These are phyloP conservation scores for Articulospora tetracladia DNA, from an alignment of 495 filamentous ascomycete species.

Conservation along the genomic window DNA sequence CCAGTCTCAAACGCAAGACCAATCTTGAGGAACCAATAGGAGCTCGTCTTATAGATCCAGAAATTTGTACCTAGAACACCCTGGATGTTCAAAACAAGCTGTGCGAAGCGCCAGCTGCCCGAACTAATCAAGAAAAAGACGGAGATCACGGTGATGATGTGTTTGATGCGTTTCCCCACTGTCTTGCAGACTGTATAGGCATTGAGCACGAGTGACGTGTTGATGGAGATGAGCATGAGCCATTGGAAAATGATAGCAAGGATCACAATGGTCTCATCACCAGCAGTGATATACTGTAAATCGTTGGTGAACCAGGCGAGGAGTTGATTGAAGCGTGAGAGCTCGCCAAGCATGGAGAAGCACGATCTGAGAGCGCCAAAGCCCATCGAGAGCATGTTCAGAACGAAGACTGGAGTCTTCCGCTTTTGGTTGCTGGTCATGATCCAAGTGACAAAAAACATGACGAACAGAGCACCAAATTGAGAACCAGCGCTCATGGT, in stretches of 20 bases:
- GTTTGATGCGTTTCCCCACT: conserved; percentile 29
- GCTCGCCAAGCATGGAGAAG: conserved; percentile 54
- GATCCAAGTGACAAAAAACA: conserved; percentile 61
- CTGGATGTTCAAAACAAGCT: conserved; percentile 52
- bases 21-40: conserved; percentile 46
- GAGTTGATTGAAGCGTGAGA: conserved; percentile 50
- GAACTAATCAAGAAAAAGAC: conserved; percentile 52
- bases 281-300: conserved; percentile 48
- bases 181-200: conserved; percentile 34
- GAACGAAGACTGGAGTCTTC: conserved; percentile 52
- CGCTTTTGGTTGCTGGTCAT: conserved; percentile 62
- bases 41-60: not conserved
- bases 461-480: conserved; percentile 66
- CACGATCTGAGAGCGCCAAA: conserved; percentile 59
- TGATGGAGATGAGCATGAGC: conserved; percentile 56
- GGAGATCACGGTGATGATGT: conserved; percentile 44
- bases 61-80: conserved; percentile 36
- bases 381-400: conserved; percentile 57
- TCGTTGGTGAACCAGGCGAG: conserved; percentile 59
- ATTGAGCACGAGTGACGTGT: conserved; percentile 70
- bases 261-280: conserved; percentile 49
- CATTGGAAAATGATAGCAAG: conserved; percentile 23
- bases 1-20: conserved; percentile 54
- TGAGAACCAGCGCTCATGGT: conserved; percentile 70
- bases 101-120: conserved; percentile 51